phyloP scores from a whole-genome alignment of 345 rosid genomes.

The Anacardium occidentale region DNA sequence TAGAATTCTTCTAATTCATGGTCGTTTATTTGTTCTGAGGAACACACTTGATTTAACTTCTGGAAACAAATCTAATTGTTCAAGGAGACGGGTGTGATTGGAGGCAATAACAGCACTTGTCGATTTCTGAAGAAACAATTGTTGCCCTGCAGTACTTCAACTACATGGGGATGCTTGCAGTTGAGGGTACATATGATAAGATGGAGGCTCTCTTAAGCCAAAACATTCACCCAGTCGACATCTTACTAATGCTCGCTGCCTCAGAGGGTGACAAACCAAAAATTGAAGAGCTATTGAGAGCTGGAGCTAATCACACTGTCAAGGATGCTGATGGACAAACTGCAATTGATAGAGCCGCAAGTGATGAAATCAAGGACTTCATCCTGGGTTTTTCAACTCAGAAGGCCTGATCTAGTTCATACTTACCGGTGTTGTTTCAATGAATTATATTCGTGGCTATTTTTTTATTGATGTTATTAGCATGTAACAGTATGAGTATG shows the following conservation, averaged over 20 bases:
- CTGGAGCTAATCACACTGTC: conserved; percentile 62
- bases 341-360: conserved; percentile 60
- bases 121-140: background rate
- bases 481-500: too few relatives aligned
- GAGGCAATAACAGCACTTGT: background rate
- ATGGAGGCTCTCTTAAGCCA: conserved; percentile 82
- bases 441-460: background rate
- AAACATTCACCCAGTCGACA: conserved; percentile 85
- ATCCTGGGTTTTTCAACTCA: conserved; percentile 57
- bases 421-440: background rate
- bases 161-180: conserved; percentile 96
- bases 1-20: background rate
- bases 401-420: conserved; percentile 45
- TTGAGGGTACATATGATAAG: conserved; percentile 83
- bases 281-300: conserved; percentile 82
- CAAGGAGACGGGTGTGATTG: background rate
- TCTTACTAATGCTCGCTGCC: conserved; percentile 71
- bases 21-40: background rate
- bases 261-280: conserved; percentile 87
- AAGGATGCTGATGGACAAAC: conserved; percentile 80
- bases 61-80: background rate
- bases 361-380: conserved; percentile 60
- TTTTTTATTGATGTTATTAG: background rate
- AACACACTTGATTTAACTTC: background rate
- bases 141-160: conserved; percentile 72